Evolutionary conservation across 2,329 filamentous ascomycete species (phyloP), one percentile per base, ranked within the genome.

Genomic region (Bipolaris gigantea): DNA sequence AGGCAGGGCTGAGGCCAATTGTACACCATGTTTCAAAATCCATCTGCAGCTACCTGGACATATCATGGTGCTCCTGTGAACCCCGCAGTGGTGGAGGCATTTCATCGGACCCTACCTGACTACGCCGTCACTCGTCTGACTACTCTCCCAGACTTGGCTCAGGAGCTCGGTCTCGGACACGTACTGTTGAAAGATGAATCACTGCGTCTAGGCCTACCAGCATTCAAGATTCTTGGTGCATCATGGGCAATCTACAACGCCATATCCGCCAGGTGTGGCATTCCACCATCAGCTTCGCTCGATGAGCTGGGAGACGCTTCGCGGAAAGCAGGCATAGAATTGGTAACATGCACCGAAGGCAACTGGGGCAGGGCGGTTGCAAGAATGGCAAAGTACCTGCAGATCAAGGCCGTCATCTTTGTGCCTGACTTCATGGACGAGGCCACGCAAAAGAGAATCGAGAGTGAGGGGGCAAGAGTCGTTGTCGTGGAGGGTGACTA

Each of bases 171-270:
- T 0, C 50, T 74, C 5, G 55, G 61, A 6, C 75, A 79, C 5
- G 77, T 92, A 3, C 79, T 86, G 34, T 65, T 92, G 59, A 93
- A 93, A 66, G 84, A 92, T 63, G 89, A 93, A 70, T 85, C 83
- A 25, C 77, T 75, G 48, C 82, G 89, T 5, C 83, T 90, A 34
- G 85, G 86, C 0, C 78, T 92, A 1, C 87, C 88, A 0, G 82
- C 89, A 0, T 93, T 92, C 79, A 94, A 94, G 72, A 89, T 92
- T 40, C 81, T 92, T 0, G 90, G 89, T 18, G 89, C 89, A 1
- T 89, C 87, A 0, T 93, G 88, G 88, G 88, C 83, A 0, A 80
- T 83, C 3, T 87, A 84, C 62, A 80, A 82, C 6, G 83, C 86
- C 13, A 65, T 90, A 6, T 67, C 76, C 0, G 65, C 74, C 1